phyloP scores from a whole-genome alignment of 352 stramenopile species.

The Phytophthora colocasiae region DNA sequence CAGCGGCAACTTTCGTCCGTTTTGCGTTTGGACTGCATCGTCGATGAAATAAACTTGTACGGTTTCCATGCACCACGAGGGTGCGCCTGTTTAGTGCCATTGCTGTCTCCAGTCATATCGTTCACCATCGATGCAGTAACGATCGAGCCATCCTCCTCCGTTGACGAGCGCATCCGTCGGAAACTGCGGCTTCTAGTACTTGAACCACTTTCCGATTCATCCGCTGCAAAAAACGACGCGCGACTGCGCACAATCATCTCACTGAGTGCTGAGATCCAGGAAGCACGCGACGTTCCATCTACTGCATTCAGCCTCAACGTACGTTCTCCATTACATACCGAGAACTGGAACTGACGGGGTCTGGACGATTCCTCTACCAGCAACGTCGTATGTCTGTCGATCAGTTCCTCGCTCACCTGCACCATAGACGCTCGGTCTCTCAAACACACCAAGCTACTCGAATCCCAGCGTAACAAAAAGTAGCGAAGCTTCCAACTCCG shows the following conservation, averaged over 20 bases:
- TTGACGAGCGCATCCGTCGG: constrained; percentile 62
- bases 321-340: constrained; percentile 75
- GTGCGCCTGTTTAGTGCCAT: constrained; percentile 30
- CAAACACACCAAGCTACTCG: constrained; percentile 79
- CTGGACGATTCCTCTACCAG: constrained; percentile 67
- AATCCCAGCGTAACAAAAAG: constrained; percentile 75
- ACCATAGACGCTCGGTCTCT: constrained; percentile 78
- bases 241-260: constrained; percentile 84
- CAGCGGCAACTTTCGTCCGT: constrained; percentile 47
- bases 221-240: constrained; percentile 73
- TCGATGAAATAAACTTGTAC: constrained; percentile 82
- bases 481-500: constrained; percentile 88
- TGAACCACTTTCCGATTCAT: constrained; percentile 68
- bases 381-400: constrained; percentile 82
- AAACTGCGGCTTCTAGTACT: constrained; percentile 57
- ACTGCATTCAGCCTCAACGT: constrained; percentile 79
- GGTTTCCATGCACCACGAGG: constrained; percentile 61
- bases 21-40: constrained; percentile 68
- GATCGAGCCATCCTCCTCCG: constrained; percentile 59
- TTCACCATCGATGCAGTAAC: constrained; percentile 40
- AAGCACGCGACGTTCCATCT: constrained; percentile 55
- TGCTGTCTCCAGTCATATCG: constrained; percentile 33
- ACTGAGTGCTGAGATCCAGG: constrained; percentile 81
- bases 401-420: constrained; percentile 68
- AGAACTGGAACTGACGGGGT: constrained; percentile 82